Percentiles rank a stretch among this genome's conserved stretches.
Conservation (phyloP, 176 grass and related monocot genomes). For the Secale cereale region DNA sequence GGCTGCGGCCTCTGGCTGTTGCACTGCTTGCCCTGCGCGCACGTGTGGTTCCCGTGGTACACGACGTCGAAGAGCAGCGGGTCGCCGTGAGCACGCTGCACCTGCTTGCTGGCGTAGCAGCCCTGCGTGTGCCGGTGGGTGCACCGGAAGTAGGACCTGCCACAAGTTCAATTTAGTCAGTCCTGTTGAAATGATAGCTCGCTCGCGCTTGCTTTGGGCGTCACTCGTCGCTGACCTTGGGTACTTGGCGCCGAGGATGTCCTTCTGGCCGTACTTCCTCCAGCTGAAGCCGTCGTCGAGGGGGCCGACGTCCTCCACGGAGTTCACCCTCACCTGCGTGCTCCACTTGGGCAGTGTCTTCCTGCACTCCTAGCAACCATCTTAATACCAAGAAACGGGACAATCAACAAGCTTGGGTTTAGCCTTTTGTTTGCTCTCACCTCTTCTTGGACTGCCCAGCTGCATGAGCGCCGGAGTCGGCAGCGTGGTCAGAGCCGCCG, state of each 20-base stretch:
- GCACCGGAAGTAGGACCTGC: conserved; percentile 93
- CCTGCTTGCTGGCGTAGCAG: conserved; percentile 78
- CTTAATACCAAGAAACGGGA: not conserved
- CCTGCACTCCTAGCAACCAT: conserved; percentile 28
- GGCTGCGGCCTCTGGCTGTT: not conserved
- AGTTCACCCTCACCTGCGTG: conserved; percentile 57
- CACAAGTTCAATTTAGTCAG: not conserved
- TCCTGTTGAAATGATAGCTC: not conserved
- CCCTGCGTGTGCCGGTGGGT: conserved; percentile 73
- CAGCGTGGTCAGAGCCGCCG: conserved; percentile 49
- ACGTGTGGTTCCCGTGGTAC: conserved; percentile 71
- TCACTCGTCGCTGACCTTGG: conserved; percentile 57
- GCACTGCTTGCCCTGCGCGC: conserved; percentile 22
- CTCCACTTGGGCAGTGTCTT: conserved; percentile 70
- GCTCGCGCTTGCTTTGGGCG: not conserved
- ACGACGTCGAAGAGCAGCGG: conserved; percentile 74
- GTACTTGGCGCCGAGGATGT: conserved; percentile 92
- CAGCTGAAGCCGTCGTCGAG: conserved; percentile 84
- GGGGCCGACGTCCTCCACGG: conserved; percentile 47
- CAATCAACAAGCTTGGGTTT: not conserved
- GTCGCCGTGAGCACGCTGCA: conserved; percentile 74
- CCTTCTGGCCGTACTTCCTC: conserved; percentile 99
- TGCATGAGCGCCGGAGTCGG: conserved; percentile 29
- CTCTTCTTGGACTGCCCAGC: conserved; percentile 65
- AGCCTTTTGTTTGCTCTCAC: not conserved